Evolutionary conservation across 768 basidiomycete species (phyloP).

Genomic region (Cystobasidiopsis lactophilus): DNA sequence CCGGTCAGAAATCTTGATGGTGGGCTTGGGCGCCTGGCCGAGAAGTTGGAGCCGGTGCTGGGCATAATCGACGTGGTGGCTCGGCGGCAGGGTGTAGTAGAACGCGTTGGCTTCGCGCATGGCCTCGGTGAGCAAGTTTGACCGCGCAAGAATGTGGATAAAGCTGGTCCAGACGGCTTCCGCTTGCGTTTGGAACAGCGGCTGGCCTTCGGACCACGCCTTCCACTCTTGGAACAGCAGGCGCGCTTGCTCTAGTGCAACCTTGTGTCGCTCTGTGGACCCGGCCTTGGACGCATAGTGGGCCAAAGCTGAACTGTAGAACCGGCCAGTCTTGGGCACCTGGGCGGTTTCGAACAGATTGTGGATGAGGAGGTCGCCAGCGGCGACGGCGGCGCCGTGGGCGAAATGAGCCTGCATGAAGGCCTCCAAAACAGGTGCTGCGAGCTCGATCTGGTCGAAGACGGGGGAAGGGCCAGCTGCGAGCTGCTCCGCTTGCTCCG

Average conservation of each 20-base stretch:
- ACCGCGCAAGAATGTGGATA: background rate
- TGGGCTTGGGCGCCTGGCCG: background rate
- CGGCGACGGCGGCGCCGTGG: no score
- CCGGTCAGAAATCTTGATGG: background rate
- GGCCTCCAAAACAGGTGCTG: no score
- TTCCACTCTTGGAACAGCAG: conserved; percentile 49
- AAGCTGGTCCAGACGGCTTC: background rate
- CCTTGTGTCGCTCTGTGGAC: conserved; percentile 32
- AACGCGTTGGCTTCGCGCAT: background rate
- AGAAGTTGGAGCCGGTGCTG: background rate
- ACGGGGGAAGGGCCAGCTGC: conserved; percentile 30
- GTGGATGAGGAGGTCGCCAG: conserved; percentile 22
- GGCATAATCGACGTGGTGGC: background rate
- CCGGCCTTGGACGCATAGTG: conserved; percentile 41
- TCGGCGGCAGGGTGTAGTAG: background rate
- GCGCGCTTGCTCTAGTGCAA: conserved; percentile 35
- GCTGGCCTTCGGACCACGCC: conserved; percentile 6
- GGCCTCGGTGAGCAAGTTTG: background rate
- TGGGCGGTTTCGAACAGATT: conserved; percentile 30
- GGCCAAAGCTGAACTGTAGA: conserved; percentile 43
- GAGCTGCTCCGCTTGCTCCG: no score
- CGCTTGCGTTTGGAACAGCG: background rate
- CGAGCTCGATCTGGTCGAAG: conserved; percentile 32
- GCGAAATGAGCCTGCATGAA: no score
- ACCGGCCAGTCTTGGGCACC: conserved; percentile 33